Conservation (phyloP, 192 early-diverging fungal genomes). For the Coemansia sp. region DNA sequence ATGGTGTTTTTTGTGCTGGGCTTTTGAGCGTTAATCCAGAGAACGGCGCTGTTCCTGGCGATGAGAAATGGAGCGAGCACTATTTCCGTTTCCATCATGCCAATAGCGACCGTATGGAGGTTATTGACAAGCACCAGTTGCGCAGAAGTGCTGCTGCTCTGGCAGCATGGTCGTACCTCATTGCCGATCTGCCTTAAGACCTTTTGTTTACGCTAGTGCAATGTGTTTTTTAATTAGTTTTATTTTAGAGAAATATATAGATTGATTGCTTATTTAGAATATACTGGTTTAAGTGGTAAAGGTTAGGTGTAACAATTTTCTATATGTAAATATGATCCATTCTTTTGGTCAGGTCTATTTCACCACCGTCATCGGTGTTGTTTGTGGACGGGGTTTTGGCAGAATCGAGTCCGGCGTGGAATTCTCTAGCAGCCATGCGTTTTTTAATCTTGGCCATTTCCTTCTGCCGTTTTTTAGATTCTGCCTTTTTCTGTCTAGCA, state of each 20-base stretch:
- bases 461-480: slow-evolving; percentile 16
- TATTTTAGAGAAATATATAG: background rate
- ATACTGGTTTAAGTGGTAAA: no score
- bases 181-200: slow-evolving; percentile 45
- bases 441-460: slow-evolving; percentile 25
- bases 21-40: slow-evolving; percentile 53
- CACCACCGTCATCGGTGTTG: background rate
- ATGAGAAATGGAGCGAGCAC: slow-evolving; percentile 46
- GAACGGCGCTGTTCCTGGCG: slow-evolving; percentile 31
- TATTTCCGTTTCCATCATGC: slow-evolving; percentile 67
- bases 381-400: background rate
- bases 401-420: background rate
- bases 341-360: background rate
- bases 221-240: background rate
- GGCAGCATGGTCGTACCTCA: slow-evolving; percentile 61
- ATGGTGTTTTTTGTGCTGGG: slow-evolving; percentile 61
- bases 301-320: background rate
- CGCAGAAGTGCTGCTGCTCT: slow-evolving; percentile 60
- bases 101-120: slow-evolving; percentile 55
- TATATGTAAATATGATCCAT: slow-evolving; percentile 14
- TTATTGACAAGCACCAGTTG: slow-evolving; percentile 58
- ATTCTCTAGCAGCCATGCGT: slow-evolving; percentile 8
- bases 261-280: no score
- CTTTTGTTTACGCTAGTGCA: background rate
- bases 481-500: slow-evolving; percentile 16